Conservation (phyloP, 83 land plant genomes). For the Thuja plicata region DNA sequence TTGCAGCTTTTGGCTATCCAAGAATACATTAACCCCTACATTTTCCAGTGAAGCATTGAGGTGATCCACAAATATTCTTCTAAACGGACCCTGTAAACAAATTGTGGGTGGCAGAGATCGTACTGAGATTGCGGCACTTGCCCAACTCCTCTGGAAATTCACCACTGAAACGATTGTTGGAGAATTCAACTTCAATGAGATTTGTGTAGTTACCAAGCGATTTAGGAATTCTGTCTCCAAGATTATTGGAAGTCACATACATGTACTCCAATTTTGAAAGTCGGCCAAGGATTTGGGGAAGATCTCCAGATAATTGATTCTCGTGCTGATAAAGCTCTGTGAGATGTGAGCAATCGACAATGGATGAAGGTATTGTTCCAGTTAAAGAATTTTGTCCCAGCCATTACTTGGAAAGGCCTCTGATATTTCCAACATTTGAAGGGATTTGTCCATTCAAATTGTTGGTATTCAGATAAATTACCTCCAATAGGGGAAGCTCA, state of each 20-base stretch:
- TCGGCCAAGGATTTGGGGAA: slow-evolving; percentile 34
- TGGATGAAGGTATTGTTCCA: slow-evolving; percentile 39
- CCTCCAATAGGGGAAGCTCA: slow-evolving; percentile 16
- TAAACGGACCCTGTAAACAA: too few relatives aligned
- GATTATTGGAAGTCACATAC: slow-evolving; percentile 49
- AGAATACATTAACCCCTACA: neutral
- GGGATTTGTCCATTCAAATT: slow-evolving; percentile 63
- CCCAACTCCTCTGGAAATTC: slow-evolving; percentile 39
- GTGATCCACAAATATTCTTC: slow-evolving; percentile 16
- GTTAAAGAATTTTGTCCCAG: slow-evolving; percentile 40
- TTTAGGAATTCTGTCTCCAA: slow-evolving; percentile 51
- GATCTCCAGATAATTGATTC: slow-evolving; percentile 34
- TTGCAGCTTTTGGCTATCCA: neutral
- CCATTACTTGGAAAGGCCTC: slow-evolving; percentile 24
- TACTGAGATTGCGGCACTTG: slow-evolving; percentile 19
- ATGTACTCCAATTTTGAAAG: slow-evolving; percentile 44
- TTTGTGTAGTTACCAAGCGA: slow-evolving; percentile 39
- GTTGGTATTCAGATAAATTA: slow-evolving; percentile 42
- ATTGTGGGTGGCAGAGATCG: too few relatives aligned
- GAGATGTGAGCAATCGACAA: slow-evolving; percentile 36
- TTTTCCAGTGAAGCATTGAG: neutral
- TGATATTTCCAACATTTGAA: slow-evolving; percentile 44
- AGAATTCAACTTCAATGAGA: slow-evolving; percentile 21
- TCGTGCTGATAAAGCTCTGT: slow-evolving; percentile 32
- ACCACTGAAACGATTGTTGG: slow-evolving; percentile 37